These are phyloP conservation scores for Ustilago shanxiensis DNA, from an alignment of 1,284 basidiomycete species.

Conservation along the genomic window DNA sequence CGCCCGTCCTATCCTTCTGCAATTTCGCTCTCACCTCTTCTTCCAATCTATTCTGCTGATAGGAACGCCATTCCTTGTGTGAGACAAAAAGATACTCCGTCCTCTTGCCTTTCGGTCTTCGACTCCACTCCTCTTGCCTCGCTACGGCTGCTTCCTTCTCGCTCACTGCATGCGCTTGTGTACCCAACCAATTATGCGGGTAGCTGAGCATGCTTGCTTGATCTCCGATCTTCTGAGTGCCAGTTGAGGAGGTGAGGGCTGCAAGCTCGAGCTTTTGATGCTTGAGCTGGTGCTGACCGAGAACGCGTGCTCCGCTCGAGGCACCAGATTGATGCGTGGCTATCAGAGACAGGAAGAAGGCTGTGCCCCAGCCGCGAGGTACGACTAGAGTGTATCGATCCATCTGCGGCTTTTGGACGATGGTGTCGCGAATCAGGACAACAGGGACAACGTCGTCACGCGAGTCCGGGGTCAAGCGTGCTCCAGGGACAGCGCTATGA, in stretches of 20 bases:
- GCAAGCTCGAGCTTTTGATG: conserved; percentile 52
- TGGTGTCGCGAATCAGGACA: conserved; percentile 42
- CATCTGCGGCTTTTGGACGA: conserved; percentile 27
- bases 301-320: conserved; percentile 48
- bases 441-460: conserved; percentile 59
- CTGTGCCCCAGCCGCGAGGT: conserved; percentile 65
- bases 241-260: conserved; percentile 19
- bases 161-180: conserved; percentile 31
- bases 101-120: conserved; percentile 63
- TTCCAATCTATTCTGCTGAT: conserved; percentile 14
- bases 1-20: conserved; percentile 30
- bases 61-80: conserved; percentile 40
- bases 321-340: conserved; percentile 54
- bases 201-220: conserved; percentile 37
- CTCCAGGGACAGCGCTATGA: conserved; percentile 35
- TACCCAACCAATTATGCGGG: conserved; percentile 59
- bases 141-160: conserved; percentile 30
- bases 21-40: conserved; percentile 22
- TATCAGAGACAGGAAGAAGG: conserved; percentile 64
- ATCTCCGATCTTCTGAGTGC: neutral
- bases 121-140: conserved; percentile 48
- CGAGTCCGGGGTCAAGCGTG: conserved; percentile 45
- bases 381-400: conserved; percentile 60
- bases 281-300: conserved; percentile 61
- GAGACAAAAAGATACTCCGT: conserved; percentile 48